Evolutionary conservation across 2,329 filamentous ascomycete species (phyloP), one percentile per base, ranked within the genome.

Genomic region (Knufia petricola): DNA sequence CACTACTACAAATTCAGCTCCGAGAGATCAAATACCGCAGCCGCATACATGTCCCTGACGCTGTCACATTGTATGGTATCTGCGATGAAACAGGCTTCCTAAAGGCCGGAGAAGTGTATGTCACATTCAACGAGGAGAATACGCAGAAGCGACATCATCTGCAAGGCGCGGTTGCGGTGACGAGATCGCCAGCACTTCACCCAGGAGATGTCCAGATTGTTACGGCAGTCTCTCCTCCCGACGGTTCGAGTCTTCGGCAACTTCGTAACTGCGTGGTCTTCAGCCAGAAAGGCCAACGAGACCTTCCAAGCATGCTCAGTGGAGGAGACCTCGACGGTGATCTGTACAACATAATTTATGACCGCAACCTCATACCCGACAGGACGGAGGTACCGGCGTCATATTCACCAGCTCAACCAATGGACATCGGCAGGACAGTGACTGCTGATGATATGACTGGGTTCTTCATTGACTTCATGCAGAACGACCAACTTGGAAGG

Each of bases 291-390:
- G 87, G 88, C 0, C 21, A 57, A 0, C 77, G 87, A 13, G 87
- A 94, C 59, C 68, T 94, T 0, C 86, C 87, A 0, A 90, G 85
- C 52, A 76, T 83, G 63, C 70, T 94, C 0, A 84, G 83, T 46
- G 87, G 87, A 1, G 87, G 87, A 0, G 87, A 94, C 62, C 73
- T 94, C 0, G 87, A 92, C 55, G 87, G 87, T 0, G 88, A 95
- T 61, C 67, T 86, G 0, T 94, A 85, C 64, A 84, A 87, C 54
- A 67, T 94, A 43, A 85, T 94, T 41, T 92, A 78, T 73, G 86
- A 94, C 55, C 56, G 64, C 0, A 60, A 63, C 0, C 70, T 80
- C 0, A 62, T 74, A 1, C 71, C 76, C 0, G 61, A 59, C 3
- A 58, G 50, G 0, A 69, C 66, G 0, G 28, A 47, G 4, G 10